Base-by-base conservation (phyloP, 352 stramenopile species). In the Saprolegnia parasitica region DNA sequence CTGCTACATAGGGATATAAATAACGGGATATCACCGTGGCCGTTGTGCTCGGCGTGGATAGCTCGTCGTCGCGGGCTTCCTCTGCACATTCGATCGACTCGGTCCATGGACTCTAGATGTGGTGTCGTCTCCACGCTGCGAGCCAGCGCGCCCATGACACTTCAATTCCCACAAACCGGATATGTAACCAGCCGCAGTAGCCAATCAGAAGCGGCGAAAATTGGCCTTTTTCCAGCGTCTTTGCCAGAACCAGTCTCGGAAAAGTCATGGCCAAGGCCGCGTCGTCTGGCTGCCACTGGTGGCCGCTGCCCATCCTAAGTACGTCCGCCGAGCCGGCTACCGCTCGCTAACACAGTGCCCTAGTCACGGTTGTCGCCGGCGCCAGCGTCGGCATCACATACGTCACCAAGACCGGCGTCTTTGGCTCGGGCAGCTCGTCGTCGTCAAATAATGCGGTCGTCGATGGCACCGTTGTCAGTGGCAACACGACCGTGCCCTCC, bases 271-370 rank as follows among this genome's bases (percentile, higher is more conserved):
- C 39, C 39, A 46, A 46, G 39, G 39, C 39, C 8, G 39, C 39
- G 39, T 46, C 39, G 39, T 46, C 39, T 8, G 56, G n/a, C 15
- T 64, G 56, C 40, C 56, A 64, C 29, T 64, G 56, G 56, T 64
- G 56, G 56, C 56, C 56, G n/a, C 32, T 64, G 56, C 56, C 56
- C 26, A 46, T 64, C 29, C 39, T 64, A 29, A 64, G 56, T 64
- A 45, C 39, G 56, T 49, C 10, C 20, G 21, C 15, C 8, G 8
- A 20, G 32, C 18, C 16, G 29, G 9, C 56, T 21, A 13, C 21
- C 6, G 29, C 13, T 6, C 26, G 26, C 15, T 64, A 6, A n/a
- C 21, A 16, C 5, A 5, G 26, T 39, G 4, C 11, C 40, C 29
- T 64, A 64, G 56, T 64, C 20, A 18, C 40, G 9, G 35, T 64